A percentile compares a stretch with the other conserved stretches of the same genome.
phyloP scores from a whole-genome alignment of 1,284 basidiomycete genomes.

The Rhodotorula sp. region DNA sequence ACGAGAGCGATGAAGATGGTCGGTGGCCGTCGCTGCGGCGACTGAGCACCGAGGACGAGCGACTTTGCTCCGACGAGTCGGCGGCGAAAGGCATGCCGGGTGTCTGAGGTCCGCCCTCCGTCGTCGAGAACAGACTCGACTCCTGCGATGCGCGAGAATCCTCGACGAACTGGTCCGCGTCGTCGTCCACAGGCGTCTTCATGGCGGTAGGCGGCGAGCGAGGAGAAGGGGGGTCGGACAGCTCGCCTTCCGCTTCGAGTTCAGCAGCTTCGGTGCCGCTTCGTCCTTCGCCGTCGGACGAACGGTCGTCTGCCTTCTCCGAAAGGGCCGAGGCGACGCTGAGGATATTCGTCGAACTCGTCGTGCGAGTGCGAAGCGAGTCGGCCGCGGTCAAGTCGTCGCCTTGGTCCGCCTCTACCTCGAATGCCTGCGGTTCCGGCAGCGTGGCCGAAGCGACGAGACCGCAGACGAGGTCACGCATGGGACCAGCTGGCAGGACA shows the following conservation, averaged over 20 bases:
- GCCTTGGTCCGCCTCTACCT: constrained; percentile 1
- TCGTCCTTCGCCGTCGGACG: background rate
- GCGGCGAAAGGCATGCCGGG: background rate
- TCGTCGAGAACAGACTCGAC: no score
- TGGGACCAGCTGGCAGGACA: background rate
- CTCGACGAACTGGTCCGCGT: background rate
- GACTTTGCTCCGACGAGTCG: background rate
- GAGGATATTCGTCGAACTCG: constrained; percentile 4
- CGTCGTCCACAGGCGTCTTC: background rate
- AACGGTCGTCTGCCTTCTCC: background rate
- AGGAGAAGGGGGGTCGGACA: constrained; percentile 35
- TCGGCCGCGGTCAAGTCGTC: constrained; percentile 7
- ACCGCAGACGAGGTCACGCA: constrained; percentile 7
- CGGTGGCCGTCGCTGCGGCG: background rate
- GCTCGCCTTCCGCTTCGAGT: constrained; percentile 30
- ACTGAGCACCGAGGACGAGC: constrained; percentile 4
- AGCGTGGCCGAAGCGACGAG: constrained; percentile 15
- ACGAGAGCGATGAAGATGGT: constrained; percentile 21
- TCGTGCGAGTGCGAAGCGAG: background rate
- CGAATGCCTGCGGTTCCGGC: constrained; percentile 16
- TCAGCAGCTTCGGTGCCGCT: constrained; percentile 11
- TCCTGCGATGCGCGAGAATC: background rate
- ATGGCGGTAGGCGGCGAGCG: constrained; percentile 16
- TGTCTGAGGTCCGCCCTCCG: background rate
- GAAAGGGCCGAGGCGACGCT: constrained; percentile 12